Evolutionary conservation across 495 filamentous ascomycete genomes (phyloP).

Genomic region (Penicillium ochrochloron): DNA sequence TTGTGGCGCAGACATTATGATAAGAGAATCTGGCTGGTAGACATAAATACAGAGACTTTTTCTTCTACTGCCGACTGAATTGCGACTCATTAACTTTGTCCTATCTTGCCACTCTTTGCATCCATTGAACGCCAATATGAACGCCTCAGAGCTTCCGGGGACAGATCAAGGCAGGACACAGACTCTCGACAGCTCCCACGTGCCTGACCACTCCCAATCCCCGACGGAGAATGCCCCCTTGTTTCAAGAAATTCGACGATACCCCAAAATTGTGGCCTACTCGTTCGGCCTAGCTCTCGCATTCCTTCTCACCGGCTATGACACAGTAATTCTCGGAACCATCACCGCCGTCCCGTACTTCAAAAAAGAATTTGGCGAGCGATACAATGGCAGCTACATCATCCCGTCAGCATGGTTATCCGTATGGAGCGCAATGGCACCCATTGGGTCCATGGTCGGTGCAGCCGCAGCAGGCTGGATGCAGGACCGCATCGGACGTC

Average conservation of each 20-base stretch:
- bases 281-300: conserved; percentile 32
- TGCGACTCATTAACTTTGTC: not conserved
- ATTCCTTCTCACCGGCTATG: conserved; percentile 50
- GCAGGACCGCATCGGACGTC: conserved; percentile 48
- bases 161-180: conserved; percentile 2
- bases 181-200: not conserved
- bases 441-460: conserved; percentile 46
- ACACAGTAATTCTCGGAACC: conserved; percentile 49
- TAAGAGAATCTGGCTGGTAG: not conserved
- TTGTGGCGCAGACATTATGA: not conserved
- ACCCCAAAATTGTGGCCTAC: conserved; percentile 33
- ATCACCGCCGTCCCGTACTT: conserved; percentile 50
- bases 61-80: not conserved
- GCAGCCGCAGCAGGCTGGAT: conserved; percentile 40
- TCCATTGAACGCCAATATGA: not conserved
- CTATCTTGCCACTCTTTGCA: not conserved
- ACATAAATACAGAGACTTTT: not conserved
- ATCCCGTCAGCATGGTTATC: conserved; percentile 52
- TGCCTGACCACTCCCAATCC: not conserved
- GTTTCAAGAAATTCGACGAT: conserved; percentile 19
- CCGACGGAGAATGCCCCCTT: conserved; percentile 7
- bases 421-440: conserved; percentile 46
- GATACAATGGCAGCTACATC: conserved; percentile 40
- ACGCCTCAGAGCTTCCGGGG: not conserved
- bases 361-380: conserved; percentile 43